Base-by-base conservation (phyloP, 1,284 basidiomycete species). In the Fomitopsis schrenkii region DNA sequence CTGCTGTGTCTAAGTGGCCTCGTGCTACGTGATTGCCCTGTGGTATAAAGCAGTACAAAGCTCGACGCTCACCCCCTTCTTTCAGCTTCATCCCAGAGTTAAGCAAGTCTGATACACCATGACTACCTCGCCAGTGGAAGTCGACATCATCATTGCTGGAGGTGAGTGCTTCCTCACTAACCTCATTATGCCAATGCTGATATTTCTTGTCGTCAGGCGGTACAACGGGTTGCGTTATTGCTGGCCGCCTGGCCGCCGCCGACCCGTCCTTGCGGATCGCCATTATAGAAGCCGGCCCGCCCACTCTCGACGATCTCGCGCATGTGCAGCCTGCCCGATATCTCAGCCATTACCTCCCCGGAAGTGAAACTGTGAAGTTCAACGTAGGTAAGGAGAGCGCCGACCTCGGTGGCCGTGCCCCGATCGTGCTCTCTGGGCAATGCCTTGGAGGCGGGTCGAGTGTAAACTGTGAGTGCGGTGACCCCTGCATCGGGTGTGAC, bases 381-480 rank as follows among this genome's bases (percentile, higher is more conserved):
- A 35, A 64, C 22, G 60, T 64, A 6, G 64, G 60, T 10, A 66
- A 68, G 41, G 58, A 59, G 17, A 67, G 77, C 64, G 61, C 74
- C 9, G 71, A 77, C 4, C 69, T 86, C 30, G 74, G 71, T 30
- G 80, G 78, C n/a, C 79, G 84, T 8, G 64, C 72, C 28, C 63
- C 74, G 4, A 62, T 79, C 30, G 74, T 82, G 22, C 74, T 75
- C 0, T 69, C 73, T 41, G 83, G 80, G 0, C 74, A 77, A 36
- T 78, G 76, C 41, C 69, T 87, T 0, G 85, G 85, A 1, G 85
- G 85, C 8, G 84, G 83, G 0, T 85, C 84, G 1, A 71, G 74
- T 59, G 77, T 86, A 8, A 85, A 87, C 63, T 85, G 85, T 84
- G 57, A 58, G 82, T 63, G 14, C 35, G 7, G 7, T 17, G n/a